Evolutionary conservation across 768 basidiomycete species (phyloP).

Genomic region (Punctularia strigosozonata): DNA sequence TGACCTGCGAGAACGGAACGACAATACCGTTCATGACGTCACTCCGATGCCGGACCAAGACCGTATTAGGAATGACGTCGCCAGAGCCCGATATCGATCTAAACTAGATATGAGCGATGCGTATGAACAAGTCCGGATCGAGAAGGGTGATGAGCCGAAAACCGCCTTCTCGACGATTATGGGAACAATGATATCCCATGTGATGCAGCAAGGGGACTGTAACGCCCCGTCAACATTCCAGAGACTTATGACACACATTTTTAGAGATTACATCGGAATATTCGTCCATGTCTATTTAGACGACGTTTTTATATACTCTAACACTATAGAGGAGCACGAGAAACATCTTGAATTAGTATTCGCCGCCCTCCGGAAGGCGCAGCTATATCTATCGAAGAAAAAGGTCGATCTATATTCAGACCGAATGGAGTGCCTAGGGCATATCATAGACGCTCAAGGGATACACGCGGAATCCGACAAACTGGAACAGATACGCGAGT

Average conservation of each 20-base stretch:
- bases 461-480: conserved; percentile 19
- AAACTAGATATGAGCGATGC: conserved; percentile 31
- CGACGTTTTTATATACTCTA: conserved; percentile 33
- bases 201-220: conserved; percentile 33
- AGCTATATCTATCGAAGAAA: conserved; percentile 16
- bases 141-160: conserved; percentile 16
- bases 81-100: conserved; percentile 18
- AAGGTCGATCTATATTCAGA: conserved; percentile 17
- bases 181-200: conserved; percentile 25
- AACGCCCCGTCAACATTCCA: conserved; percentile 35
- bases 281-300: conserved; percentile 34
- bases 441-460: conserved; percentile 18
- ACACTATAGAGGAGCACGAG: conserved; percentile 17
- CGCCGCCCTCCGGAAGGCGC: conserved; percentile 5
- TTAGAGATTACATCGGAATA: conserved; percentile 20
- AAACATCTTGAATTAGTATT: conserved; percentile 11
- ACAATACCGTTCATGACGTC: conserved; percentile 27
- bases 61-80: conserved; percentile 22
- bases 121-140: conserved; percentile 30
- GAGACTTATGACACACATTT: conserved; percentile 18
- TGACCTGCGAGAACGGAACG: conserved; percentile 24
- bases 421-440: conserved; percentile 21
- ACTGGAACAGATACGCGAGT: conserved; percentile 15
- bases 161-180: conserved; percentile 23
- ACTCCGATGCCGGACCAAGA: conserved; percentile 32